These are phyloP conservation scores for Ophiognomonia clavigignenti-juglandacearum DNA, from an alignment of 2,329 filamentous ascomycete species.

Conservation along the genomic window DNA sequence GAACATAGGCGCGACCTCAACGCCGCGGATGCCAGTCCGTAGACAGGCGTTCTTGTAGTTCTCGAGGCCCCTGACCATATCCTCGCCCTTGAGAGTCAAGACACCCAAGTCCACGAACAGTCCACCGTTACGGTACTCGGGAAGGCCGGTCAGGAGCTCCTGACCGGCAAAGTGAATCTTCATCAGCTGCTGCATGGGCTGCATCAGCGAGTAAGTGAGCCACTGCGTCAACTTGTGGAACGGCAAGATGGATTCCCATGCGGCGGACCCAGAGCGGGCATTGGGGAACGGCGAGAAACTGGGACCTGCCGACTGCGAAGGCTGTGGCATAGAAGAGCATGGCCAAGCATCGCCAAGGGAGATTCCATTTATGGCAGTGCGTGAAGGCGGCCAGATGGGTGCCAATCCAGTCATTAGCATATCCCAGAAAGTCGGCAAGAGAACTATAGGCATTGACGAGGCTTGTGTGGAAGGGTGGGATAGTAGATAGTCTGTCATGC, in stretches of 20 bases:
- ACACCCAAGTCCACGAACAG: constrained; percentile 59
- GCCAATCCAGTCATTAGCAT: constrained; percentile 83
- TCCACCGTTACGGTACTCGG: constrained; percentile 69
- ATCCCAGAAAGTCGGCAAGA: constrained; percentile 84
- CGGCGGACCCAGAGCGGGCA: constrained; percentile 33
- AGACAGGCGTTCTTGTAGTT: constrained; percentile 61
- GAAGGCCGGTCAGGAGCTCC: constrained; percentile 59
- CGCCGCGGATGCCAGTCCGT: constrained; percentile 60
- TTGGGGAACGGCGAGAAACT: constrained; percentile 44
- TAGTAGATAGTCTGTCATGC: constrained; percentile 74
- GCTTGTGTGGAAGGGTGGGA: constrained; percentile 86
- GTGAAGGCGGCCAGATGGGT: constrained; percentile 82
- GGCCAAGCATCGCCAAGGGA: constrained; percentile 94
- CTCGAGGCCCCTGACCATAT: constrained; percentile 36
- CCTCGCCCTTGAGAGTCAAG: constrained; percentile 43
- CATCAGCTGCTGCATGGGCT: constrained; percentile 52
- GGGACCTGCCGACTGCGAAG: constrained; percentile 46
- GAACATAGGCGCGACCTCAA: constrained; percentile 55
- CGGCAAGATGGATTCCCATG: constrained; percentile 71
- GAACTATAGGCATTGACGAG: constrained; percentile 80
- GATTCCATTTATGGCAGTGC: constrained; percentile 81
- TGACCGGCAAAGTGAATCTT: constrained; percentile 46
- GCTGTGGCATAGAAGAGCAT: constrained; percentile 71
- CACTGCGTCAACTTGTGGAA: constrained; percentile 64
- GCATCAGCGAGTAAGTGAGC: constrained; percentile 69